Evolutionary conservation across 345 rosid species (phyloP).

Genomic region (Camelina hispida): DNA sequence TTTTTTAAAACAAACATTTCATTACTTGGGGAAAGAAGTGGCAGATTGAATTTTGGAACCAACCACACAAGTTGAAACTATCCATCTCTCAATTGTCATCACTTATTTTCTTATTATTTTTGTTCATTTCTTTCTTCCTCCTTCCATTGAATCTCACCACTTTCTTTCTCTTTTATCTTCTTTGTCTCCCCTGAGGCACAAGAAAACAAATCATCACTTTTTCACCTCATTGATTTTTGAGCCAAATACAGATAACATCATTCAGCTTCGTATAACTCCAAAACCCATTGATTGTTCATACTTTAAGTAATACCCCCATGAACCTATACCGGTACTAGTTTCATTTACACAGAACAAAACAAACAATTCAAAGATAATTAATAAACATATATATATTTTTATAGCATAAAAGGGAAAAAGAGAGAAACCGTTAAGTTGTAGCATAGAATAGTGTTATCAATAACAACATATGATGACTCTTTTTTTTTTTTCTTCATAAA

Average conservation of each 20-base stretch:
- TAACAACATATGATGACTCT: conserved; percentile 1
- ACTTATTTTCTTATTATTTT: neutral
- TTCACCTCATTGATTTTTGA: neutral
- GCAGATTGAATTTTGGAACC: neutral
- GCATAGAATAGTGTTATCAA: neutral
- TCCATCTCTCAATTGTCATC: conserved; percentile 18
- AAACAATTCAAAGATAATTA: too few species aligned
- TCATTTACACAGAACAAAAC: neutral
- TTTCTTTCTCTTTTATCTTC: conserved; percentile 23
- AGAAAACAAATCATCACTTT: conserved; percentile 34
- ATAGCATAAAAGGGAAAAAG: neutral
- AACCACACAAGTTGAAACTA: neutral
- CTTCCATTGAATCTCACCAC: conserved; percentile 41
- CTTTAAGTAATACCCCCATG: neutral
- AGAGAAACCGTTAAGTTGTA: conserved; percentile 2
- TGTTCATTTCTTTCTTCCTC: neutral
- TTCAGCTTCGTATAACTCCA: conserved; percentile 31
- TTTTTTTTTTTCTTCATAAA: neutral
- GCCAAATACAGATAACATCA: conserved; percentile 29
- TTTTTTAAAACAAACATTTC: neutral
- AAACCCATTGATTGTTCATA: neutral
- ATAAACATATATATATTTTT: neutral
- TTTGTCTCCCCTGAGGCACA: conserved; percentile 27
- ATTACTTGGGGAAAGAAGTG: too few species aligned
- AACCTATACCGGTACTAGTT: conserved; percentile 11